phyloP scores from a whole-genome alignment of 106 monocot genomes.

The Vanilla planifolia region DNA sequence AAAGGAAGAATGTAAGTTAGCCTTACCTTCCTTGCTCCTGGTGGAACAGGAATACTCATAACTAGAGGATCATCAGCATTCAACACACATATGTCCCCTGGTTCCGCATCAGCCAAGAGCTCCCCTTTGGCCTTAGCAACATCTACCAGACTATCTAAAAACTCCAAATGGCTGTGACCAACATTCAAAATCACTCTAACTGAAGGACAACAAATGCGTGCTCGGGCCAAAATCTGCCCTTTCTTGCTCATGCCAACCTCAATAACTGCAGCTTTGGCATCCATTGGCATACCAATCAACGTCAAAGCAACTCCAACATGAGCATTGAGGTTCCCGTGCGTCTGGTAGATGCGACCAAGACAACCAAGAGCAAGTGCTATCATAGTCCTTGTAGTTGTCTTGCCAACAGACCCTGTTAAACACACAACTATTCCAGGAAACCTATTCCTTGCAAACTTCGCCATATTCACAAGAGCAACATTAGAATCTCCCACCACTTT shows the following conservation, averaged over 20 bases:
- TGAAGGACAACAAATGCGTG: constrained; percentile 19
- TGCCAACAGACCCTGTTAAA: constrained; percentile 31
- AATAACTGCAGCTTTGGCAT: constrained; percentile 18
- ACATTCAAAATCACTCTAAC: constrained; percentile 36
- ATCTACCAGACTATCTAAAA: constrained; percentile 18
- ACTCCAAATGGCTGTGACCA: constrained; percentile 22
- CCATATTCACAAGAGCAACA: constrained; percentile 24
- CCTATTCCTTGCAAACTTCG: constrained; percentile 15
- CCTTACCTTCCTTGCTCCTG: constrained; percentile 19
- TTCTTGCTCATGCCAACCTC: constrained; percentile 24
- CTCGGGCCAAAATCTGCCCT: constrained; percentile 27
- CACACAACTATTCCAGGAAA: constrained; percentile 22
- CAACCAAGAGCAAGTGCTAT: constrained; percentile 19
- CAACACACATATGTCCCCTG: constrained; percentile 27
- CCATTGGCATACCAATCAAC: constrained; percentile 22
- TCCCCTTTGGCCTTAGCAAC: constrained; percentile 41
- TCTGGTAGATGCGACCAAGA: constrained; percentile 15
- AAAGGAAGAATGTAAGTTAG: background rate
- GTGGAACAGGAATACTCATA: constrained; percentile 27
- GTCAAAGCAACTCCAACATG: constrained; percentile 25
- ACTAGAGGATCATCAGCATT: constrained; percentile 39
- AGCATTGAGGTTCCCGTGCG: constrained; percentile 21
- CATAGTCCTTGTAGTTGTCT: constrained; percentile 35
- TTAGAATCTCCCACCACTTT: constrained; percentile 25
- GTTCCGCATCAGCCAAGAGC: constrained; percentile 19